A percentile compares a stretch with the other conserved stretches of the same genome.
Evolutionary conservation across 2,329 filamentous ascomycete genomes (phyloP).

Genomic region (Paraconiothyrium sp.): DNA sequence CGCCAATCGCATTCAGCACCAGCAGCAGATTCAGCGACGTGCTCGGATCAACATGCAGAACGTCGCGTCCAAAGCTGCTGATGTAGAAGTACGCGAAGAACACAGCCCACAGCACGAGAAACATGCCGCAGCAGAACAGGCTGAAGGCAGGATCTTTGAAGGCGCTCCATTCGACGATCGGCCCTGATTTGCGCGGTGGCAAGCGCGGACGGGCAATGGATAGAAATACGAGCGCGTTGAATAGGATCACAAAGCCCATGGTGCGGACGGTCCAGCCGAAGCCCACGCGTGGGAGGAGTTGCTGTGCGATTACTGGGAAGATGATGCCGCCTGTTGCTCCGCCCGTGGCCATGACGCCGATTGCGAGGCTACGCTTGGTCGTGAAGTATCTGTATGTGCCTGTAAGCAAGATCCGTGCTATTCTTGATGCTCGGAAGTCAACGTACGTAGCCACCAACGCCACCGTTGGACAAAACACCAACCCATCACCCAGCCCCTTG

Average conservation of each 20-base stretch:
- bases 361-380: conserved; percentile 60
- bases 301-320: conserved; percentile 61
- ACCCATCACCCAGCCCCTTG: conserved; percentile 29
- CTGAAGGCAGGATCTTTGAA: conserved; percentile 49
- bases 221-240: conserved; percentile 16
- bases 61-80: conserved; percentile 55
- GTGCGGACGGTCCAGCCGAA: conserved; percentile 22
- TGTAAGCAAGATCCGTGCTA: not conserved
- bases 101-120: conserved; percentile 40
- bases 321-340: conserved; percentile 54
- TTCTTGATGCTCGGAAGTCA: too few relatives aligned
- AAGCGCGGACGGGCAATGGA: conserved; percentile 23
- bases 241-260: conserved; percentile 47
- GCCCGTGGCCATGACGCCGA: conserved; percentile 66
- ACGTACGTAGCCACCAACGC: conserved; percentile 45
- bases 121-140: conserved; percentile 39
- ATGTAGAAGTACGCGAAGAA: conserved; percentile 54
- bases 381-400: conserved; percentile 59
- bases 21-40: conserved; percentile 54
- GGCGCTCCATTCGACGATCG: conserved; percentile 48
- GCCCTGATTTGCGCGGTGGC: conserved; percentile 49
- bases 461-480: conserved; percentile 32
- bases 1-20: conserved; percentile 56
- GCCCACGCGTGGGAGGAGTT: conserved; percentile 27
- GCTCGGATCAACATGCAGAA: conserved; percentile 17